Base-by-base conservation (phyloP, 495 filamentous ascomycete genomes). In the Penicillium cosmopolitanum region DNA sequence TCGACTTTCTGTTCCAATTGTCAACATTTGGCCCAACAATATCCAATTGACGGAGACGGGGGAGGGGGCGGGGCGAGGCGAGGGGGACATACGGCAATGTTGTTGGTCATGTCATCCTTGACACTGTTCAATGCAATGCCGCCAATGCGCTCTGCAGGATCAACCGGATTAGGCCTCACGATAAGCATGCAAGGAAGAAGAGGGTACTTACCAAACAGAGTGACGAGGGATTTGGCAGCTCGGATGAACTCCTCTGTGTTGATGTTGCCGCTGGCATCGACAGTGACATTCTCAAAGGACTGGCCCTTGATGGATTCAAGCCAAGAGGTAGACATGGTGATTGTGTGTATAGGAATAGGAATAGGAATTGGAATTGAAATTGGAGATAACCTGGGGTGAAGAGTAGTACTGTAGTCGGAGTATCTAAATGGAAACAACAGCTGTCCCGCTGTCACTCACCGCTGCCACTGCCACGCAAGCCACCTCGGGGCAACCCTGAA, bases 161-260 rank as follows among this genome's bases (percentile, higher is more conserved):
- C 56, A 52, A 28, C 53, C 9, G 62, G 18, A 61, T 63, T 48
- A 63, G 58, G 40, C 50, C 23, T 50, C 23, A 25, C 25, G 23
- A 52, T 23, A 19, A 0, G 16, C 18, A 50, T 15, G 13, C 3
- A 18, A 57, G 58, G 64, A 40, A 62, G 48, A 18, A 18, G 6
- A 53, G 53, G 33, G 42, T 44, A 63, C 81, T 18, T 76, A 97
- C 93, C 92, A 69, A 98, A 98, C 36, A 98, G 83, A 44, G 85
- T 86, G 48, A 89, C 89, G 64, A 97, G 75, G 25, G 89, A 85
- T 79, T 96, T 92, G 47, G 91, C 85, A 53, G 96, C 96, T 40
- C 96, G 91, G 60, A 98, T 87, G 78, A 97, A 98, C 71, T 96
- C 89, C 65, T 80, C 82, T 28, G 96, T 98, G 9, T 83, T 71